Conservation (phyloP, 2,329 filamentous ascomycete genomes). For the Trichoderma sp. region DNA sequence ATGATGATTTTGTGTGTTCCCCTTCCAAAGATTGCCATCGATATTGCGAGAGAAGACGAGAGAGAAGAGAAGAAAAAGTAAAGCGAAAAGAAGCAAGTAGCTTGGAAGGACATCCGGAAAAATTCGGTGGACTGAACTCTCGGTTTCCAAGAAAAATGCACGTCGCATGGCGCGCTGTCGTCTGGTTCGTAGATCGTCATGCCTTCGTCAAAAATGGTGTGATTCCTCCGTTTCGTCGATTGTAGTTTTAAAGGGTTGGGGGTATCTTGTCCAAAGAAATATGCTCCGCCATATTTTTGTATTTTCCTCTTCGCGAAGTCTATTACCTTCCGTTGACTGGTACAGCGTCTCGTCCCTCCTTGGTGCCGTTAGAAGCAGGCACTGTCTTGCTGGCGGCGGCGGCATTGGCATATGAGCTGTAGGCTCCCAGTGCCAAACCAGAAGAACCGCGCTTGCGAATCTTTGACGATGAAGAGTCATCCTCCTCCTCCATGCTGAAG, state of each 20-base stretch:
- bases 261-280: conserved; percentile 16
- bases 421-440: conserved; percentile 41
- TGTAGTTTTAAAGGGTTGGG: conserved; percentile 7
- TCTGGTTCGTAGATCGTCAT: conserved; percentile 21
- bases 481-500: conserved; percentile 66
- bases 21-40: conserved; percentile 18
- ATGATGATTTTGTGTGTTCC: conserved; percentile 19
- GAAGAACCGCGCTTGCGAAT: conserved; percentile 53
- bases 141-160: background rate
- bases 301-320: background rate
- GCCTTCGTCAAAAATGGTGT: conserved; percentile 13
- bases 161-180: conserved; percentile 1
- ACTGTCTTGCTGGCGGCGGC: conserved; percentile 33
- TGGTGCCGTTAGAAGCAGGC: conserved; percentile 30
- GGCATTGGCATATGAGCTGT: conserved; percentile 44
- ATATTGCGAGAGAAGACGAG: conserved; percentile 18
- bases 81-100: background rate
- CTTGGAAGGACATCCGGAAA: background rate
- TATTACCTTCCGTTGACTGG: conserved; percentile 37
- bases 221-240: conserved; percentile 8
- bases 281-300: conserved; percentile 14
- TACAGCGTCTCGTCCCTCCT: conserved; percentile 33
- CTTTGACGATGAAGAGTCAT: conserved; percentile 50
- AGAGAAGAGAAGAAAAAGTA: background rate
- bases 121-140: background rate